Evolutionary conservation across 1,284 basidiomycete genomes (phyloP).

Genomic region (Amylostereum chailletii): DNA sequence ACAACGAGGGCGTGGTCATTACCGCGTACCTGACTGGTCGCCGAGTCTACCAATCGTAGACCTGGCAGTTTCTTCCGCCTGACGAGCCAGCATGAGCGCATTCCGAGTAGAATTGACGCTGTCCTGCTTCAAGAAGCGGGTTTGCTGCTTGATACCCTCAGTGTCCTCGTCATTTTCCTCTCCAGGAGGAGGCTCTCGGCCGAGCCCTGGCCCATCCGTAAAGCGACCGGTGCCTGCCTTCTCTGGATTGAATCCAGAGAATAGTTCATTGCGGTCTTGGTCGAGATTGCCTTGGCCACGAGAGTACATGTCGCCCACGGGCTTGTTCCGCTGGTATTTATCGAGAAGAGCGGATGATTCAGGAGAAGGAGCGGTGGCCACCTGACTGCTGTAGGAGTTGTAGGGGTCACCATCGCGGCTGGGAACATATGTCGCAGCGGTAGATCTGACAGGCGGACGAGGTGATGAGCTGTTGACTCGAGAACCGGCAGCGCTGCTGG

Average conservation of each 20-base stretch:
- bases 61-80: constrained; percentile 93
- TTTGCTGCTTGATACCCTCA: constrained; percentile 94
- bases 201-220: constrained; percentile 41
- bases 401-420: constrained; percentile 58
- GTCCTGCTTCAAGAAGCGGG: constrained; percentile 89
- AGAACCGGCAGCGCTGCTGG: constrained; percentile 18
- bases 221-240: constrained; percentile 51
- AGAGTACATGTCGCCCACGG: constrained; percentile 54
- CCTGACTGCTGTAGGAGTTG: constrained; percentile 18
- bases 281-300: constrained; percentile 48
- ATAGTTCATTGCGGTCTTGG: constrained; percentile 66
- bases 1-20: constrained; percentile 6
- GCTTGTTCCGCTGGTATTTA: constrained; percentile 42
- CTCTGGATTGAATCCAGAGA: constrained; percentile 61
- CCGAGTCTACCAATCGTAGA: constrained; percentile 83
- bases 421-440: constrained; percentile 50
- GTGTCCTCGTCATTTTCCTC: constrained; percentile 94
- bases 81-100: constrained; percentile 85
- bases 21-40: constrained; percentile 85
- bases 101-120: constrained; percentile 87
- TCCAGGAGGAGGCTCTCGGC: constrained; percentile 41
- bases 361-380: constrained; percentile 21
- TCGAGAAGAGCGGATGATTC: constrained; percentile 24
- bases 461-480: constrained; percentile 29
- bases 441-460: constrained; percentile 38